These are phyloP conservation scores for Tulasnella sp. DNA, from an alignment of 768 basidiomycete species.

Conservation along the genomic window DNA sequence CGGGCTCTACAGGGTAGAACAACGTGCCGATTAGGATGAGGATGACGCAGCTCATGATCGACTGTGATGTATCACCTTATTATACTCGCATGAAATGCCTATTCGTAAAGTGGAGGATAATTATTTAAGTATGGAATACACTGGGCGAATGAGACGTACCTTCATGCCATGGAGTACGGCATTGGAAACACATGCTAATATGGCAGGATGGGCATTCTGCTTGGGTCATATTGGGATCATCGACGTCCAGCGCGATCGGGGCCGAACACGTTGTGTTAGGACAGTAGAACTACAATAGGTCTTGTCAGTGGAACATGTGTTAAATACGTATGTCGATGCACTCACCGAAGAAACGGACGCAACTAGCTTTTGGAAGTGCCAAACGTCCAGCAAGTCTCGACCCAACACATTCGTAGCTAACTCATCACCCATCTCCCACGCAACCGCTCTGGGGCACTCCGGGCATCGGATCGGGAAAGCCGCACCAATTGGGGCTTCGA, in stretches of 20 bases:
- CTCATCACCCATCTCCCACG: conserved; percentile 11
- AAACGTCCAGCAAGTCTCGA: not conserved
- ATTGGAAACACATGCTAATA: conserved; percentile 1
- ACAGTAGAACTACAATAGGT: conserved; percentile 13
- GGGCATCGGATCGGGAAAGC: conserved; percentile 12
- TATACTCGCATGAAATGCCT: too few species aligned
- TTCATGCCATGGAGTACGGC: conserved; percentile 8
- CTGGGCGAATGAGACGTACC: not conserved
- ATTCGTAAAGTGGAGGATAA: too few species aligned
- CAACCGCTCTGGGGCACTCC: not conserved
- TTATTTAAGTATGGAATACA: too few species aligned
- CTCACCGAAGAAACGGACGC: not conserved
- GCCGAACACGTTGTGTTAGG: conserved; percentile 9
- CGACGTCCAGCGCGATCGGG: not conserved
- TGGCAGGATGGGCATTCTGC: conserved; percentile 10
- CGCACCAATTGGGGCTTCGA: not conserved
- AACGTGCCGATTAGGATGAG: too few species aligned
- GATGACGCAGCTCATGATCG: too few species aligned
- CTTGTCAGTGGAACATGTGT: not conserved
- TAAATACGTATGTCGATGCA: not conserved
- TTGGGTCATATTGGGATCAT: conserved; percentile 5
- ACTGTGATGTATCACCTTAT: too few species aligned
- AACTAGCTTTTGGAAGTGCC: not conserved
- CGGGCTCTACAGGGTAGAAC: not conserved
- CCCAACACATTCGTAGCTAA: conserved; percentile 1